These are phyloP conservation scores for Suhomyces coccinellae DNA, from an alignment of 1,139 yeast species.

Conservation along the genomic window DNA sequence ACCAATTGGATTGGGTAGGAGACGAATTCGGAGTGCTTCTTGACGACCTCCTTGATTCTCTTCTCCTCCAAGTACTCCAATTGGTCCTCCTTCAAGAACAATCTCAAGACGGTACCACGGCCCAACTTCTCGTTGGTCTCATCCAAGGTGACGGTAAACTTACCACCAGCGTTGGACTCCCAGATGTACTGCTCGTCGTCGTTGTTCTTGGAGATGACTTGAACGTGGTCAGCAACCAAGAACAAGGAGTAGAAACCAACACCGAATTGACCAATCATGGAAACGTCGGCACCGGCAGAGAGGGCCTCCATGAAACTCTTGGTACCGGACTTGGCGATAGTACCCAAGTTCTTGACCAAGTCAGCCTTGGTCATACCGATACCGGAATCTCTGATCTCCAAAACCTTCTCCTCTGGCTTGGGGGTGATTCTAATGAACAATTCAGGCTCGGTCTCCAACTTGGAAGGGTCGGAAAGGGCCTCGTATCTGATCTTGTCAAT, in stretches of 20 bases:
- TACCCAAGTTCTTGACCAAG: slow-evolving; percentile 98
- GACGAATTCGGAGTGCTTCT: slow-evolving; percentile 99
- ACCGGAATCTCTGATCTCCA: slow-evolving; percentile 99
- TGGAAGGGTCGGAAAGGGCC: slow-evolving; percentile 88
- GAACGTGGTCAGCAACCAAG: slow-evolving; percentile 99
- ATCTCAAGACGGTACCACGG: slow-evolving; percentile 95
- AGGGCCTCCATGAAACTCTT: slow-evolving; percentile 99
- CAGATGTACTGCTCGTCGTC: slow-evolving; percentile 99
- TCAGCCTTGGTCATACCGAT: slow-evolving; percentile 99
- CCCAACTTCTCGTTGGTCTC: slow-evolving; percentile 80
- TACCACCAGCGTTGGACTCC: slow-evolving; percentile 99
- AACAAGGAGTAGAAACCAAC: slow-evolving; percentile 99
- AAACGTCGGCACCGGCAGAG: slow-evolving; percentile 99
- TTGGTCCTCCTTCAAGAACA: slow-evolving; percentile 98
- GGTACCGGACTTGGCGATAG: slow-evolving; percentile 99
- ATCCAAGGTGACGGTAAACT: slow-evolving; percentile 94
- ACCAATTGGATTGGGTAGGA: slow-evolving; percentile 98
- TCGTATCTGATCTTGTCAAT: slow-evolving; percentile 96
- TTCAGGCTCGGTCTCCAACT: slow-evolving; percentile 94
- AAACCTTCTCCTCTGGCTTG: slow-evolving; percentile 86
- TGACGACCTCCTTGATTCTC: slow-evolving; percentile 98
- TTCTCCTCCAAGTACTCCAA: slow-evolving; percentile 98
- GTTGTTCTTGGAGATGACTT: slow-evolving; percentile 97
- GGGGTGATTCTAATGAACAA: slow-evolving; percentile 97
- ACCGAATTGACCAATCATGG: slow-evolving; percentile 99